These are phyloP conservation scores for Filobasidium uniguttulatum DNA, from an alignment of 1,284 basidiomycete species.

Conservation along the genomic window DNA sequence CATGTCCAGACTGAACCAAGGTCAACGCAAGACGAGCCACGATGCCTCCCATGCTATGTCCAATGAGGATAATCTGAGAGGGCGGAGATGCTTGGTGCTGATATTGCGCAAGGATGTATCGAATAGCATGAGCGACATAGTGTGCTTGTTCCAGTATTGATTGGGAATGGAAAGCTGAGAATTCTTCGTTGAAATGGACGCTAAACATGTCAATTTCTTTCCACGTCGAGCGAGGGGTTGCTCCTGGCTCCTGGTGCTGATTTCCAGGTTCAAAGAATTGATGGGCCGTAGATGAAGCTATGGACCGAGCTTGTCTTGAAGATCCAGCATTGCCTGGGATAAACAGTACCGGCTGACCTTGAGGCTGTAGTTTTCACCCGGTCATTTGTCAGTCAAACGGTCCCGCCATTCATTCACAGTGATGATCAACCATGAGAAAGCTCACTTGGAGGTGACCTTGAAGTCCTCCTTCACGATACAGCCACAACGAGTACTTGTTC, in stretches of 20 bases:
- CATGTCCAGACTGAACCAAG: slow-evolving; percentile 43
- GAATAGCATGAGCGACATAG: slow-evolving; percentile 60
- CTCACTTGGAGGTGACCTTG: slow-evolving; percentile 49
- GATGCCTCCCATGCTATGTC: slow-evolving; percentile 98
- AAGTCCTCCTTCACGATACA: slow-evolving; percentile 85
- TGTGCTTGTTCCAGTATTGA: slow-evolving; percentile 71
- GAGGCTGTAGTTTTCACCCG: slow-evolving; percentile 35
- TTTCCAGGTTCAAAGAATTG: slow-evolving; percentile 49
- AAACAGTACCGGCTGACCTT: slow-evolving; percentile 73
- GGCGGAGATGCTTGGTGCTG: slow-evolving; percentile 36
- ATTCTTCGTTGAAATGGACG: slow-evolving; percentile 93
- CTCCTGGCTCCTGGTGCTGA: background rate
- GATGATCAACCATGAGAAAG: background rate
- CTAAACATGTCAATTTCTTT: slow-evolving; percentile 68
- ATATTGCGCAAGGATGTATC: slow-evolving; percentile 66
- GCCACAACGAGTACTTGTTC: slow-evolving; percentile 63
- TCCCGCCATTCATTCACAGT: too few relatives aligned
- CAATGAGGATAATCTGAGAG: slow-evolving; percentile 55
- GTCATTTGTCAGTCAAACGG: too few relatives aligned
- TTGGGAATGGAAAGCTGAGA: slow-evolving; percentile 85
- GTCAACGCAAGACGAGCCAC: slow-evolving; percentile 54
- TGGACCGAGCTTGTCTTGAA: slow-evolving; percentile 83
- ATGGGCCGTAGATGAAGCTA: slow-evolving; percentile 74
- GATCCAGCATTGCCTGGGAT: slow-evolving; percentile 96
- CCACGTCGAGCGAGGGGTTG: background rate